Base-by-base conservation (phyloP, 352 stramenopile genomes). In the Thraustochytrium striatum region DNA sequence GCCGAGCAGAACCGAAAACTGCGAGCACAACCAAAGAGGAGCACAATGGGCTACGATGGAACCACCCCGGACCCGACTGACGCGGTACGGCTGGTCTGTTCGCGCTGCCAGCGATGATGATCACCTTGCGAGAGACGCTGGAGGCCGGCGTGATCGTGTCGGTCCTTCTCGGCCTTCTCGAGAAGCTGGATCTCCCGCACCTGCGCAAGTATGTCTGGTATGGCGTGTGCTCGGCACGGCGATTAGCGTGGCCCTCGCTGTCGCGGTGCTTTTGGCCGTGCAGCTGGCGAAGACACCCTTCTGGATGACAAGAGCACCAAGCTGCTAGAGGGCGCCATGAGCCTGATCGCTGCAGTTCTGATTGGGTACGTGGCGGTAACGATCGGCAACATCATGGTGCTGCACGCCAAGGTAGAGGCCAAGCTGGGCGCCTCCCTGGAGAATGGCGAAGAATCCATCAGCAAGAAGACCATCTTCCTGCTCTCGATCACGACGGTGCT, bases 101-200 rank as follows among this genome's bases (percentile, higher is more conserved):
- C 50, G 21, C 68, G 8, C 43, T 82, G 41, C 73, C 73, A 21
- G 73, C 73, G 2, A 50, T 82, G 28, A 69, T 82, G n/a, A 43
- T 82, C 3, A 25, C 41, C 8, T 82, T 82, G 8, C 7, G 73
- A 16, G 73, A 82, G 44, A 75, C 65, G 36, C 32, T 81, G 13
- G 73, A 85, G 75, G 82, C 82, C 16, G 57, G 57, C 25, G 57
- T 85, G n/a, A 84, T 85, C 78, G 57, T 83, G 32, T 84, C 75
- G 2, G 79, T 85, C 3, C 58, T 84, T 9, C 79, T 85, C 36
- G 44, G 79, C 58, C 81, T 84, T 53, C 78, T 85, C 11, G 44
- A 82, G 32, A 82, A 85, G 79, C 57, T 83, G 43, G 75, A 84
- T 28, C 72, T 50, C 35, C 41, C 41, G 2, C 52, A 85, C 0